These are phyloP conservation scores for Penicillium alfredii DNA, from an alignment of 495 filamentous ascomycete genomes.

Conservation along the genomic window DNA sequence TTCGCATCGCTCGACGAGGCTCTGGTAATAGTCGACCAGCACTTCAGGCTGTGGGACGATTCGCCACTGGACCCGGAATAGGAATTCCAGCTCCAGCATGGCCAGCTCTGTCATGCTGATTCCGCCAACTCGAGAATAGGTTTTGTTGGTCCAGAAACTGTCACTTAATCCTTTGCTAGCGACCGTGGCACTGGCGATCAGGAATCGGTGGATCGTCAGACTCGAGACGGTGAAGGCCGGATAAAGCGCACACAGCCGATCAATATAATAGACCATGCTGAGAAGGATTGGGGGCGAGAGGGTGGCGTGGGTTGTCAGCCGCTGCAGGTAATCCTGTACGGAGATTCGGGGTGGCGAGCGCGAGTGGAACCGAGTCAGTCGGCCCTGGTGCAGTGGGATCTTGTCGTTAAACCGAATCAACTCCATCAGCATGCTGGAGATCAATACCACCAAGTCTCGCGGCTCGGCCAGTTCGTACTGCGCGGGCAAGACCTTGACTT, in stretches of 20 bases:
- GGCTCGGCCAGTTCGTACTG: slow-evolving; percentile 73
- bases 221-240: slow-evolving; percentile 91
- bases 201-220: slow-evolving; percentile 91
- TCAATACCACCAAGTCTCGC: slow-evolving; percentile 79
- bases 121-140: slow-evolving; percentile 89
- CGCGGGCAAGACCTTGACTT: slow-evolving; percentile 65
- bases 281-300: slow-evolving; percentile 90
- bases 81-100: slow-evolving; percentile 88
- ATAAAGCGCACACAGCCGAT: slow-evolving; percentile 86
- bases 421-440: slow-evolving; percentile 92
- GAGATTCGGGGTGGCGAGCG: slow-evolving; percentile 91
- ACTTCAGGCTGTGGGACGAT: slow-evolving; percentile 95
- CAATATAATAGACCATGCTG: slow-evolving; percentile 99
- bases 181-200: slow-evolving; percentile 92
- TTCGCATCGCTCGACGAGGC: slow-evolving; percentile 67
- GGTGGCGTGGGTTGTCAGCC: slow-evolving; percentile 89
- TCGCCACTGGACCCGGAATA: slow-evolving; percentile 87
- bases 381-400: slow-evolving; percentile 74
- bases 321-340: slow-evolving; percentile 84
- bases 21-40: slow-evolving; percentile 85
- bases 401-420: slow-evolving; percentile 88
- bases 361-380: slow-evolving; percentile 91
- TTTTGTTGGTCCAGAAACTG: slow-evolving; percentile 95
- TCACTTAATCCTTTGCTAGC: slow-evolving; percentile 94
- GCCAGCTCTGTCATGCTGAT: slow-evolving; percentile 84